Conservation (phyloP, 768 basidiomycete genomes). For the Hortiboletus campestris region DNA sequence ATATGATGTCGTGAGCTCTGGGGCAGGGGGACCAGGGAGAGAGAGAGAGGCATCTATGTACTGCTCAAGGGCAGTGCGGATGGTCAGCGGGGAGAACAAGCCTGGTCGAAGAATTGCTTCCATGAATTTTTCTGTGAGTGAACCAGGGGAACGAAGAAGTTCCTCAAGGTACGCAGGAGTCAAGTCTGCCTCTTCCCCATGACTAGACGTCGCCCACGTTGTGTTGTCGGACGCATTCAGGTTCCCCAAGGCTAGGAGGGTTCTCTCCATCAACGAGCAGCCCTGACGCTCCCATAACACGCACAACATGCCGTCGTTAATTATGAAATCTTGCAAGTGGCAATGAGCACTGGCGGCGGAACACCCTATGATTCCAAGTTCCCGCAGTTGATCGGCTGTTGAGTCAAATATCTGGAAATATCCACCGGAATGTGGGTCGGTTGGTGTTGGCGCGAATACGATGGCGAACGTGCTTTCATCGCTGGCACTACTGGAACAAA, state of each 20-base stretch:
- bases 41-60: constrained; percentile 75
- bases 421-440: constrained; percentile 69
- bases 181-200: constrained; percentile 71
- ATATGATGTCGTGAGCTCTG: constrained; percentile 62
- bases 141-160: constrained; percentile 65
- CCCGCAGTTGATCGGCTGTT: constrained; percentile 56
- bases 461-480: constrained; percentile 61
- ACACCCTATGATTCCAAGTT: constrained; percentile 57
- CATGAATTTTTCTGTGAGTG: constrained; percentile 77
- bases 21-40: constrained; percentile 53
- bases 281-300: constrained; percentile 83
- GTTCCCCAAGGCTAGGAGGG: constrained; percentile 42
- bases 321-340: constrained; percentile 77
- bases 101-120: constrained; percentile 83
- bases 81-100: constrained; percentile 79
- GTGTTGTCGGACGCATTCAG: constrained; percentile 28
- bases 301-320: constrained; percentile 52
- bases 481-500: constrained; percentile 49
- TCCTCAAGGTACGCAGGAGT: constrained; percentile 90
- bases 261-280: constrained; percentile 63
- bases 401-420: constrained; percentile 68
- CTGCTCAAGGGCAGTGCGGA: constrained; percentile 78
- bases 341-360: constrained; percentile 61
- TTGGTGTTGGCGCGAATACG: constrained; percentile 68
- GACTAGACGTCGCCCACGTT: constrained; percentile 55